phyloP scores from a whole-genome alignment of 768 basidiomycete species.

The Clitopilus hobsonii region DNA sequence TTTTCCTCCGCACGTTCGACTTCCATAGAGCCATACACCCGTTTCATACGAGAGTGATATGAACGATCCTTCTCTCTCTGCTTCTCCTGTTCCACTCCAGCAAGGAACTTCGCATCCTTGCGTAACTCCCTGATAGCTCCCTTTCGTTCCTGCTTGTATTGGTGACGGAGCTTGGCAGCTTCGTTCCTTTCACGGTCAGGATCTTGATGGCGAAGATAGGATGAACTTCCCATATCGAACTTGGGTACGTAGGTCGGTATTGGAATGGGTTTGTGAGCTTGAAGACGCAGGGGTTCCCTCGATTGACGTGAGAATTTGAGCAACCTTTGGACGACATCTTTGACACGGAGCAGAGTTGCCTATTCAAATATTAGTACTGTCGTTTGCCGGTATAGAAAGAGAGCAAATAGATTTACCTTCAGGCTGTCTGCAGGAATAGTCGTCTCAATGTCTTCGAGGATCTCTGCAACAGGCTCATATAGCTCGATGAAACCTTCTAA shows the following conservation, averaged over 20 bases:
- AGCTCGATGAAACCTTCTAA: conserved; percentile 84
- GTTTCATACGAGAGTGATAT: conserved; percentile 83
- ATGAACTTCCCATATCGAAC: conserved; percentile 76
- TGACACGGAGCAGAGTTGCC: conserved; percentile 40
- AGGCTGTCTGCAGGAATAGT: too few species aligned
- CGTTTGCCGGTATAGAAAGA: too few species aligned
- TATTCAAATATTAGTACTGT: conserved; percentile 25
- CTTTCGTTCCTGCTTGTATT: conserved; percentile 94
- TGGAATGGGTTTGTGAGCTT: conserved; percentile 94
- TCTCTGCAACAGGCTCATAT: conserved; percentile 58
- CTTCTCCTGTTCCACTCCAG: conserved; percentile 78
- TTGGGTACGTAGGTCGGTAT: conserved; percentile 93
- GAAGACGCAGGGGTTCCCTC: conserved; percentile 76
- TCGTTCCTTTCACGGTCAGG: conserved; percentile 92
- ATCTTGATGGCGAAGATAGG: conserved; percentile 75
- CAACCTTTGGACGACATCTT: conserved; percentile 52
- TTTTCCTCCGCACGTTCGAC: conserved; percentile 95
- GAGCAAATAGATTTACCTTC: too few species aligned
- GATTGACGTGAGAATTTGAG: conserved; percentile 70
- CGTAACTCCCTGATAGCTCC: conserved; percentile 95
- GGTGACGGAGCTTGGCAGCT: conserved; percentile 74
- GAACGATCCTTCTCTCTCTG: conserved; percentile 78
- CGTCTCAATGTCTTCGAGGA: conserved; percentile 54
- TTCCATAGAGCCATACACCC: conserved; percentile 71
- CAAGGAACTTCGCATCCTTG: conserved; percentile 93